A percentile compares a stretch with the other conserved stretches of the same genome.
These are phyloP conservation scores for Nemania sp. DNA, from an alignment of 2,329 filamentous ascomycete genomes.

Conservation along the genomic window DNA sequence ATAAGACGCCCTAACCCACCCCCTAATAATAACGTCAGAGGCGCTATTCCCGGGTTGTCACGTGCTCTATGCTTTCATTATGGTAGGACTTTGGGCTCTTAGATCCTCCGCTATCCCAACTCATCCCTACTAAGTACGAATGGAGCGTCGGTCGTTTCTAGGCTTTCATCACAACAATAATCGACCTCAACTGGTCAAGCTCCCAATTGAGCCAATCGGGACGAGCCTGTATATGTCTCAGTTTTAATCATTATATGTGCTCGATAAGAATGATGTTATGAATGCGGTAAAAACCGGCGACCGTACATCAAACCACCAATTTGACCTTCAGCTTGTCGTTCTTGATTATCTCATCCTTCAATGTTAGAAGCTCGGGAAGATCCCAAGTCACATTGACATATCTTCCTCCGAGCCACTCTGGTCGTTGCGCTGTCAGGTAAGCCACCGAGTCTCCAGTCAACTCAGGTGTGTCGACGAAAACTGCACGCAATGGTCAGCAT, in stretches of 20 bases:
- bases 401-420: conserved; percentile 41
- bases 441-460: conserved; percentile 38
- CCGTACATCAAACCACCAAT: conserved; percentile 29
- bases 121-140: too few species aligned
- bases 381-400: conserved; percentile 47
- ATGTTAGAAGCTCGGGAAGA: conserved; percentile 41
- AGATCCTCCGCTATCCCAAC: too few species aligned
- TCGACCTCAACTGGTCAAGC: too few species aligned
- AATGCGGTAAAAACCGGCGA: background rate
- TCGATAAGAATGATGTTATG: too few species aligned
- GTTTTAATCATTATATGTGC: too few species aligned
- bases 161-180: too few species aligned
- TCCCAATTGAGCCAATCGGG: too few species aligned
- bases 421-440: conserved; percentile 36
- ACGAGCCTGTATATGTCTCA: too few species aligned
- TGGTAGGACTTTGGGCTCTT: too few species aligned
- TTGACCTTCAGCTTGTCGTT: conserved; percentile 36
- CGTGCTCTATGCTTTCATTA: too few species aligned
- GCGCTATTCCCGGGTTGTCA: conserved; percentile 20
- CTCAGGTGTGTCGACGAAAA: conserved; percentile 34
- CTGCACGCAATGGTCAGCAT: conserved; percentile 19
- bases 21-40: conserved; percentile 8
- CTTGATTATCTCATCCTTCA: conserved; percentile 37
- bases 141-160: too few species aligned
- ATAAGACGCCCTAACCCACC: background rate